A percentile compares a stretch with the other conserved stretches of the same genome.
phyloP scores from a whole-genome alignment of 2,329 filamentous ascomycete genomes.

The Pezizomycotina sp. region DNA sequence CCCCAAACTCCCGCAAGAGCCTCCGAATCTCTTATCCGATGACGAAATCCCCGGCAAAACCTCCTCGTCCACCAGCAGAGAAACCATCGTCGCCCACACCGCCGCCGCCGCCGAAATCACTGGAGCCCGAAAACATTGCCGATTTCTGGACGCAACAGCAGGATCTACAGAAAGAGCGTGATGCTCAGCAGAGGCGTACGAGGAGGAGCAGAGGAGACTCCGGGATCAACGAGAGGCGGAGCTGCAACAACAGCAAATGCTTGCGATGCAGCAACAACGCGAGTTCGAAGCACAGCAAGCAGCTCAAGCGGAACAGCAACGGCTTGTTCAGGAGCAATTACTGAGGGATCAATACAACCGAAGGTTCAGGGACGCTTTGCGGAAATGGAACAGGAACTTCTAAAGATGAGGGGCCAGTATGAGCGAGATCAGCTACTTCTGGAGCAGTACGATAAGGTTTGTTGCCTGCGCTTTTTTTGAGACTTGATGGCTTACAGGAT shows the following conservation, averaged over 20 bases:
- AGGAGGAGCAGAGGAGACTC: conserved; percentile 77
- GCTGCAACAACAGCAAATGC: conserved; percentile 63
- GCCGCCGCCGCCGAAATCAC: conserved; percentile 46
- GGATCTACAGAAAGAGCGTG: conserved; percentile 34
- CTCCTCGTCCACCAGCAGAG: conserved; percentile 54
- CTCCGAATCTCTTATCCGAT: conserved; percentile 72
- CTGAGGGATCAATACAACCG: conserved; percentile 76
- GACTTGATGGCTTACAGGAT: not conserved
- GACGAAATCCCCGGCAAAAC: conserved; percentile 75
- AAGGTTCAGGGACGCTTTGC: conserved; percentile 88
- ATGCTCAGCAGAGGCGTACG: conserved; percentile 88
- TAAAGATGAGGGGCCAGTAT: conserved; percentile 86
- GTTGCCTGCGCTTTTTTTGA: conserved; percentile 1
- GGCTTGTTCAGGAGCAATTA: conserved; percentile 76
- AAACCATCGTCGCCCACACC: conserved; percentile 49
- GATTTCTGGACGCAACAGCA: conserved; percentile 91
- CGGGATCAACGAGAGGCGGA: conserved; percentile 75
- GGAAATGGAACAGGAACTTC: conserved; percentile 84
- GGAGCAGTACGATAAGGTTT: conserved; percentile 65
- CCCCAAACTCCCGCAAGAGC: conserved; percentile 85
- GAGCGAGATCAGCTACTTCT: conserved; percentile 95
- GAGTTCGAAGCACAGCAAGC: conserved; percentile 97
- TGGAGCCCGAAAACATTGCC: conserved; percentile 85
- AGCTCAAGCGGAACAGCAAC: conserved; percentile 70
- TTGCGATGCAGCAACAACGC: conserved; percentile 66